Conservation (phyloP, 2,329 filamentous ascomycete genomes). For the Fusarium protoensiforme region DNA sequence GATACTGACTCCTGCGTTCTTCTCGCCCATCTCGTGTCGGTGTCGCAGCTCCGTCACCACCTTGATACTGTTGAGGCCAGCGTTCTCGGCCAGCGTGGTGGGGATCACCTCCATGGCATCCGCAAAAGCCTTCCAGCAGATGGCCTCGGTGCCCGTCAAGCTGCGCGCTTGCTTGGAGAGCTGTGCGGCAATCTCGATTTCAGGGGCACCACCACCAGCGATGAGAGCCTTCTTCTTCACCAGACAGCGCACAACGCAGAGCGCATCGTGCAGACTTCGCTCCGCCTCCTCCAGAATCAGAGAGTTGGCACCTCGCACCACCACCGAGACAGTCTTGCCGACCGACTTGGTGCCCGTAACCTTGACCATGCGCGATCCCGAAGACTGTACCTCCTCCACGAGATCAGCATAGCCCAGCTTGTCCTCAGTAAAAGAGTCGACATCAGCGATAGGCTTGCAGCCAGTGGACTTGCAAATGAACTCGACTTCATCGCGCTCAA, state of each 20-base stretch:
- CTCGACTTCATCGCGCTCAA: slow-evolving; percentile 98
- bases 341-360: slow-evolving; percentile 88
- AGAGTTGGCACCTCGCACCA: slow-evolving; percentile 92
- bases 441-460: slow-evolving; percentile 98
- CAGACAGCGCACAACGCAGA: slow-evolving; percentile 95
- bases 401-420: slow-evolving; percentile 95
- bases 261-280: slow-evolving; percentile 94
- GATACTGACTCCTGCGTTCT: slow-evolving; percentile 97
- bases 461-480: slow-evolving; percentile 99
- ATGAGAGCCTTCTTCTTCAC: slow-evolving; percentile 99
- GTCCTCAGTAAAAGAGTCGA: slow-evolving; percentile 98
- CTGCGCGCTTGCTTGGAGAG: slow-evolving; percentile 84
- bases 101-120: slow-evolving; percentile 98
- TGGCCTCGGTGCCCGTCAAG: slow-evolving; percentile 90
- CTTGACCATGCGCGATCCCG: slow-evolving; percentile 93
- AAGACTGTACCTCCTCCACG: slow-evolving; percentile 89
- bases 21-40: slow-evolving; percentile 93
- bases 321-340: slow-evolving; percentile 91
- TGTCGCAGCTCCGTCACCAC: slow-evolving; percentile 96
- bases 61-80: slow-evolving; percentile 97
- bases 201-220: slow-evolving; percentile 93
- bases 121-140: slow-evolving; percentile 99
- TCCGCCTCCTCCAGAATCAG: slow-evolving; percentile 97
- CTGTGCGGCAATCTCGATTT: slow-evolving; percentile 94
- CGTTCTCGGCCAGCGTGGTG: slow-evolving; percentile 96